These are phyloP conservation scores for Graphiopsis chlorocephala DNA, from an alignment of 2,329 filamentous ascomycete species.

Conservation along the genomic window DNA sequence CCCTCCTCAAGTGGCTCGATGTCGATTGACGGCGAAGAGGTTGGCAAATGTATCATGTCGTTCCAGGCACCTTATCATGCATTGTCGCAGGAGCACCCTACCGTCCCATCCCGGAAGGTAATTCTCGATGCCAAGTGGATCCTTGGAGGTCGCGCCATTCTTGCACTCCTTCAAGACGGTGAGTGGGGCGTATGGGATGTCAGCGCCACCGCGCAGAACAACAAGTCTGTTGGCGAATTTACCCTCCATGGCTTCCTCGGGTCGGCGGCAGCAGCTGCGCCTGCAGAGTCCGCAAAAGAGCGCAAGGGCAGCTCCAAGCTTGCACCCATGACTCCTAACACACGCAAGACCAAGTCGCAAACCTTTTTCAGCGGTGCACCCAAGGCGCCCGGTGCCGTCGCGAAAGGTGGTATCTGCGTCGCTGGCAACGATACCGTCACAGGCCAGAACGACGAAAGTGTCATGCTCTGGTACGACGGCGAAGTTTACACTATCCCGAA, in stretches of 20 bases:
- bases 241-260: constrained; percentile 32
- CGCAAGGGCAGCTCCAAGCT: constrained; percentile 38
- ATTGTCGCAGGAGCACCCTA: constrained; percentile 22
- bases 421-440: constrained; percentile 31
- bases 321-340: constrained; percentile 53
- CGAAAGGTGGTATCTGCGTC: constrained; percentile 45
- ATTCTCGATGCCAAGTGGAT: constrained; percentile 51
- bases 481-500: constrained; percentile 46
- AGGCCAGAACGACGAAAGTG: constrained; percentile 42
- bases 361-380: constrained; percentile 43
- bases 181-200: constrained; percentile 55
- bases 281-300: constrained; percentile 27
- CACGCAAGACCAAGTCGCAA: constrained; percentile 45
- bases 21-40: constrained; percentile 2
- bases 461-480: constrained; percentile 47
- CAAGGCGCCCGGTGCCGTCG: constrained; percentile 29
- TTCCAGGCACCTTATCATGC: constrained; percentile 29
- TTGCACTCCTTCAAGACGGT: constrained; percentile 49
- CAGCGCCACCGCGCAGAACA: constrained; percentile 14
- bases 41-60: constrained; percentile 30
- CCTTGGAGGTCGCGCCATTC: constrained; percentile 44
- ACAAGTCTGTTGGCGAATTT: constrained; percentile 28
- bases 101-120: constrained; percentile 43
- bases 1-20: constrained; percentile 28
- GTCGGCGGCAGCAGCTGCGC: constrained; percentile 22